These are phyloP conservation scores for Cephalotrichum gorgonifer DNA, from an alignment of 2,329 filamentous ascomycete genomes.

Conservation along the genomic window DNA sequence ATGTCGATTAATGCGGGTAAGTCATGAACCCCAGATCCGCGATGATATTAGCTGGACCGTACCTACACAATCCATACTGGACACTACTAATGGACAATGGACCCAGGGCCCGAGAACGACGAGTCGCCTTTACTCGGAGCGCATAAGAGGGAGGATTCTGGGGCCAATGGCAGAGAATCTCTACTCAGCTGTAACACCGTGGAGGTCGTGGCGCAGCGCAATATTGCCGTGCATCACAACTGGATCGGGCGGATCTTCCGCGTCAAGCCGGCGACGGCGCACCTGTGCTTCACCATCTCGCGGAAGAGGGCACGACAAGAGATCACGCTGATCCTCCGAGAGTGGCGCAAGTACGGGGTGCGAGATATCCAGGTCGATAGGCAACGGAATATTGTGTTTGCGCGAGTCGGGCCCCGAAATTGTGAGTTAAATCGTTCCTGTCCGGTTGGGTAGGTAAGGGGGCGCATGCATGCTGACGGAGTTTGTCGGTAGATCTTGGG, in stretches of 20 bases:
- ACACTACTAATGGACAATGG: too few relatives aligned
- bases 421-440: slow-evolving; percentile 57
- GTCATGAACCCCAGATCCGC: too few relatives aligned
- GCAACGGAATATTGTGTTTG: slow-evolving; percentile 68
- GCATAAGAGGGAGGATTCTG: not conserved
- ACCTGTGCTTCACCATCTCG: slow-evolving; percentile 65
- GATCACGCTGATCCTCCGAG: slow-evolving; percentile 60
- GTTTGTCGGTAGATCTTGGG: slow-evolving; percentile 51
- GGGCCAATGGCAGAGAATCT: not conserved
- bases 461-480: not conserved
- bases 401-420: slow-evolving; percentile 64
- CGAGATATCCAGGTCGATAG: slow-evolving; percentile 70
- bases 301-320: slow-evolving; percentile 64
- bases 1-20: slow-evolving; percentile 37
- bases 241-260: slow-evolving; percentile 87
- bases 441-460: not conserved
- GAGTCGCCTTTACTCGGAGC: not conserved
- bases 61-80: too few relatives aligned
- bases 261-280: slow-evolving; percentile 69
- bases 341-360: slow-evolving; percentile 78
- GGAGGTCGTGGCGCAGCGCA: slow-evolving; percentile 23
- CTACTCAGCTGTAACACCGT: not conserved
- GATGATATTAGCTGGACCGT: too few relatives aligned
- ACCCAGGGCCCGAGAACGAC: not conserved
- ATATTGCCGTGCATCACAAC: slow-evolving; percentile 62